These are phyloP conservation scores for Noccaea bulbosa DNA, from an alignment of 345 rosid genomes.

Conservation along the genomic window DNA sequence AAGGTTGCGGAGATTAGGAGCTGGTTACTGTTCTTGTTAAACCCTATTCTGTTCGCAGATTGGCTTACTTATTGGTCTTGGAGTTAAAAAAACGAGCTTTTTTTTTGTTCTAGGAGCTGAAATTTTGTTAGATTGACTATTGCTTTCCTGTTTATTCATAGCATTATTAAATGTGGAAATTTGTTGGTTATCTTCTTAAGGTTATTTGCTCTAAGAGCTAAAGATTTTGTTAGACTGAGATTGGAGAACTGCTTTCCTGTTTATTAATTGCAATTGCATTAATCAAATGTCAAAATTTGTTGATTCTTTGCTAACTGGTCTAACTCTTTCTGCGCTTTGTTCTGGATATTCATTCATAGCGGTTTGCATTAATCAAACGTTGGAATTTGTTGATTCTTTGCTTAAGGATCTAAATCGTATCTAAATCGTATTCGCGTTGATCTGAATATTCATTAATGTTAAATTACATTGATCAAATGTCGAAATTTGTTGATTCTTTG, in stretches of 20 bases:
- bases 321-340: no score
- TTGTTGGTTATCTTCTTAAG: neutral
- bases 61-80: neutral
- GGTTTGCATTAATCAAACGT: no score
- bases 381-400: neutral
- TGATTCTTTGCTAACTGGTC: no score
- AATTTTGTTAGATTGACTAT: slow-evolving; percentile 5
- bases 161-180: neutral
- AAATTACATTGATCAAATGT: neutral
- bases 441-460: no score
- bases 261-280: no score
- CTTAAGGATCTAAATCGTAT: neutral
- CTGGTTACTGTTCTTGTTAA: no score
- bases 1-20: neutral
- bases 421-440: no score
- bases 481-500: neutral
- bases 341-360: no score
- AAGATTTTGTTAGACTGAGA: no score
- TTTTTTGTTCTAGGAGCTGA: neutral
- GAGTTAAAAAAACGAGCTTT: neutral
- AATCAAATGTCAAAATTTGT: no score
- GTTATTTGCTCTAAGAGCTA: no score
- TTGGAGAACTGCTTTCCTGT: no score
- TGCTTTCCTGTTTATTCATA: neutral
- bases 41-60: slow-evolving; percentile 3